Evolutionary conservation across 306 rosid species (phyloP).

Genomic region (Casuarina equisetifolia): DNA sequence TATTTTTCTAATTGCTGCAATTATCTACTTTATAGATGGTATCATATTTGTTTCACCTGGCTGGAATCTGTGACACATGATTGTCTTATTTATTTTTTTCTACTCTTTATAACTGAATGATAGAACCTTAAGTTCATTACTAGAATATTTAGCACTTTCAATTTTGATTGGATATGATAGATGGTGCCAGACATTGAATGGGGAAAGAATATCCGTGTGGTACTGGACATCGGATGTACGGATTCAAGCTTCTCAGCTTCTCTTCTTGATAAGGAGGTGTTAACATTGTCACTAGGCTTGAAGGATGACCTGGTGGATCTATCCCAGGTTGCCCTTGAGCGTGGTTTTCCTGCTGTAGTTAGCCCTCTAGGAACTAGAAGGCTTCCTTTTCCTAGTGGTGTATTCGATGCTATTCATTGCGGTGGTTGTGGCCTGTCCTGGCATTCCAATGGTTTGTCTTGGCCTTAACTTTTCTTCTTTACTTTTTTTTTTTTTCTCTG

Average conservation of each 20-base stretch:
- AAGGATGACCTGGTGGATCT: constrained; percentile 85
- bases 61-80: constrained; percentile 10
- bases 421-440: constrained; percentile 71
- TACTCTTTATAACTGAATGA: constrained; percentile 1
- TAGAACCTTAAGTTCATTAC: constrained; percentile 11
- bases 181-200: constrained; percentile 98
- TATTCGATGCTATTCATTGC: constrained; percentile 86
- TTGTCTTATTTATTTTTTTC: background rate
- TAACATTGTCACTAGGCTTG: constrained; percentile 81
- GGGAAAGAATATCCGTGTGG: constrained; percentile 87
- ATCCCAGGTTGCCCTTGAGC: constrained; percentile 89
- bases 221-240: constrained; percentile 78
- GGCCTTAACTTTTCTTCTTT: background rate
- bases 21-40: background rate
- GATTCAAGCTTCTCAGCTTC: constrained; percentile 75
- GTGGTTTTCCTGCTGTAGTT: constrained; percentile 79
- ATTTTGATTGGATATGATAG: constrained; percentile 45
- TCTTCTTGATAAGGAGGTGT: constrained; percentile 75
- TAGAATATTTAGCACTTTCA: constrained; percentile 27
- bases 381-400: constrained; percentile 89
- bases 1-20: background rate
- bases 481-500: constrained; percentile 1
- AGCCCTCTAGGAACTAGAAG: constrained; percentile 72
- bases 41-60: background rate
- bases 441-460: constrained; percentile 76